phyloP scores from a whole-genome alignment of 441 rosid species.

The Erodium texanum region DNA sequence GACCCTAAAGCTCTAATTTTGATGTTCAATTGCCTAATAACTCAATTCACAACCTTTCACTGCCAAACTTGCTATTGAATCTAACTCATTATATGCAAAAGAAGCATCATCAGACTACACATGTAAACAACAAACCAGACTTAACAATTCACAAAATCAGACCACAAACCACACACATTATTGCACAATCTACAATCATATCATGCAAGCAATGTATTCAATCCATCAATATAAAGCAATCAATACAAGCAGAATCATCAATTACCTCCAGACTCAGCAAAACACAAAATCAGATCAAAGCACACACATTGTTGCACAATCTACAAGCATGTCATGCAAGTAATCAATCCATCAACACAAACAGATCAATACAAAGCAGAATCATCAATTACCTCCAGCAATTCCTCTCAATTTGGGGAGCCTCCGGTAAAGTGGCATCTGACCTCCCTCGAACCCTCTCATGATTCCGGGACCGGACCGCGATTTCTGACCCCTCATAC shows the following conservation, averaged over 20 bases:
- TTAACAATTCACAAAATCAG: too few relatives aligned
- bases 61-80: background rate
- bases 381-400: background rate
- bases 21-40: background rate
- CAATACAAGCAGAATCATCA: background rate
- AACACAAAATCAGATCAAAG: background rate
- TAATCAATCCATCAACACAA: background rate
- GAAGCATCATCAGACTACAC: too few relatives aligned
- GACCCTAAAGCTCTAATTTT: background rate
- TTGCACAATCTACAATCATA: too few relatives aligned
- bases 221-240: too few relatives aligned
- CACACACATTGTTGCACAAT: background rate
- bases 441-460: conserved; percentile 93
- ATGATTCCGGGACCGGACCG: conserved; percentile 84
- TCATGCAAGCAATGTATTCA: too few relatives aligned
- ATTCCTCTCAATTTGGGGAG: background rate
- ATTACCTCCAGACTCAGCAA: background rate
- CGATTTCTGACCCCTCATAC: conserved; percentile 95
- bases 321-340: background rate
- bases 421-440: conserved; percentile 49
- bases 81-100: too few relatives aligned
- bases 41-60: too few relatives aligned
- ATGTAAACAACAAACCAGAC: too few relatives aligned
- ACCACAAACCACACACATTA: too few relatives aligned
- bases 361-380: background rate